Conservation (phyloP, 192 early-diverging fungal genomes). For the Coemansia erecta region DNA sequence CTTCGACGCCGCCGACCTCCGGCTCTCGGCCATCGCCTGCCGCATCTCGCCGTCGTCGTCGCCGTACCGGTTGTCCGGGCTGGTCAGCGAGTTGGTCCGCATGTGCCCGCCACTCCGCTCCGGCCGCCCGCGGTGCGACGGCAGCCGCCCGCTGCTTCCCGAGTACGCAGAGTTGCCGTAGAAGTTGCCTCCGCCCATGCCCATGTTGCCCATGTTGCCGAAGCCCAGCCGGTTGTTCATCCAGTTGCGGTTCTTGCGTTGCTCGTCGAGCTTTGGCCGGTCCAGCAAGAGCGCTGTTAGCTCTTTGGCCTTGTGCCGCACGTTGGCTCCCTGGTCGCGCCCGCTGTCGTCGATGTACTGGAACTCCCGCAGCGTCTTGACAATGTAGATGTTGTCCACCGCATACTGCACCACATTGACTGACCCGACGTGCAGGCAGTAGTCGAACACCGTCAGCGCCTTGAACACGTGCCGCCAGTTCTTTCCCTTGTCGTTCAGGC, state of each 20-base stretch:
- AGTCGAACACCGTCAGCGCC: slow-evolving; percentile 82
- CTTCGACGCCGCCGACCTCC: slow-evolving; percentile 58
- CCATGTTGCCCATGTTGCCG: slow-evolving; percentile 25
- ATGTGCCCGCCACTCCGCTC: slow-evolving; percentile 17
- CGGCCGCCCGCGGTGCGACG: slow-evolving; percentile 7
- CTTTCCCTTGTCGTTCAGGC: slow-evolving; percentile 95
- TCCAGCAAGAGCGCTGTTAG: slow-evolving; percentile 79
- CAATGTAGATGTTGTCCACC: slow-evolving; percentile 84
- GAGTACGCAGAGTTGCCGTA: slow-evolving; percentile 26
- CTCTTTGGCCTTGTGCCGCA: slow-evolving; percentile 91
- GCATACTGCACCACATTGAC: slow-evolving; percentile 85
- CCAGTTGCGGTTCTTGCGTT: slow-evolving; percentile 64
- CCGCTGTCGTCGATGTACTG: slow-evolving; percentile 92
- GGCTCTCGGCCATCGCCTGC: slow-evolving; percentile 81
- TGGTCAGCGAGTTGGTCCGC: slow-evolving; percentile 32
- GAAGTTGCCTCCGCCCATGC: slow-evolving; percentile 16
- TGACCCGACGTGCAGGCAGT: slow-evolving; percentile 80
- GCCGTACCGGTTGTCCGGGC: slow-evolving; percentile 20
- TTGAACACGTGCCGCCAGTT: slow-evolving; percentile 99
- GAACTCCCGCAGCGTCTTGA: slow-evolving; percentile 97
- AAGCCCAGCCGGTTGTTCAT: slow-evolving; percentile 63
- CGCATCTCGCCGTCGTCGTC: slow-evolving; percentile 83
- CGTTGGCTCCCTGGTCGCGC: slow-evolving; percentile 88
- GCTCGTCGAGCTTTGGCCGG: slow-evolving; percentile 72
- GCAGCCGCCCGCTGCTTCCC: slow-evolving; percentile 42